Evolutionary conservation across 75 land plant species (phyloP).

Genomic region (Ceratopteris richardii): DNA sequence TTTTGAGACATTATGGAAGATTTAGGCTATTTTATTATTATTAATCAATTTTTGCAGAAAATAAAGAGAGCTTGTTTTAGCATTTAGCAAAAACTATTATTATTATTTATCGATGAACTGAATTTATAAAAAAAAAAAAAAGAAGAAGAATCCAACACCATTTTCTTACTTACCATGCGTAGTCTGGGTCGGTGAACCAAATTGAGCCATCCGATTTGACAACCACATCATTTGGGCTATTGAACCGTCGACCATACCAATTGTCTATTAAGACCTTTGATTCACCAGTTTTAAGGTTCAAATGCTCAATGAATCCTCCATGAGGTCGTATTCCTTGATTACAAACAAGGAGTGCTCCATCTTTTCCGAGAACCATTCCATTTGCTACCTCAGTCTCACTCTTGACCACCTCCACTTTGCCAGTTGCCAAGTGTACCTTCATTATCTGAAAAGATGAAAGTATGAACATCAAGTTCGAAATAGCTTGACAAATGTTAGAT

Average conservation of each 20-base stretch:
- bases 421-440: slow-evolving; percentile 9
- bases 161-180: slow-evolving; percentile 11
- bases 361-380: slow-evolving; percentile 20
- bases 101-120: too few relatives aligned
- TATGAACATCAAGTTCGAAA: too few relatives aligned
- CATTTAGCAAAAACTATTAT: too few relatives aligned
- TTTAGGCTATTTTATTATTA: too few relatives aligned
- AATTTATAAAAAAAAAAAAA: too few relatives aligned
- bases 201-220: slow-evolving; percentile 23
- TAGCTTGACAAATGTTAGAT: too few relatives aligned
- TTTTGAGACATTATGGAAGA: too few relatives aligned
- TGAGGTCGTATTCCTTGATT: slow-evolving; percentile 13
- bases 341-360: slow-evolving; percentile 16
- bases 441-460: slow-evolving; percentile 11
- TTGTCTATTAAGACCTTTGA: slow-evolving; percentile 12
- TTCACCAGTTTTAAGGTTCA: slow-evolving; percentile 14
- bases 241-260: slow-evolving; percentile 23
- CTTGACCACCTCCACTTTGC: slow-evolving; percentile 9
- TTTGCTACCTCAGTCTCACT: slow-evolving; percentile 19
- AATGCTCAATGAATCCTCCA: slow-evolving; percentile 15
- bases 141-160: too few relatives aligned
- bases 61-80: too few relatives aligned
- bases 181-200: slow-evolving; percentile 26
- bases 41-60: too few relatives aligned
- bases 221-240: slow-evolving; percentile 25